Conservation (phyloP, 2,329 filamentous ascomycete genomes). For the Xylariales sp. region DNA sequence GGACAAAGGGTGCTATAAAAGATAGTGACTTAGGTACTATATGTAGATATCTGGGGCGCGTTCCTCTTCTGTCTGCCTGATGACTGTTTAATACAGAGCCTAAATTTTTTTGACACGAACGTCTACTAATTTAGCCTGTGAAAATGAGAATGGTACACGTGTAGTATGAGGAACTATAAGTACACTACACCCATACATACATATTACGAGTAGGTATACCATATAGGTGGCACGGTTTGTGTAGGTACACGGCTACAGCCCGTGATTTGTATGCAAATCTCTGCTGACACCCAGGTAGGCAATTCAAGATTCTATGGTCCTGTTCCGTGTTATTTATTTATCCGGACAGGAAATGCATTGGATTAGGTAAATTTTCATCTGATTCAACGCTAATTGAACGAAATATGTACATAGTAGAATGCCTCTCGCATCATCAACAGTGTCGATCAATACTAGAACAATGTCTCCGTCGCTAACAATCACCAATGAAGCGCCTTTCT, state of each 20-base stretch:
- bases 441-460: slow-evolving; percentile 24
- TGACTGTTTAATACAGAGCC: background rate
- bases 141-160: background rate
- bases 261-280: background rate
- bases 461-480: slow-evolving; percentile 3
- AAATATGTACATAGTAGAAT: slow-evolving; percentile 3
- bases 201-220: too few species aligned
- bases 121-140: slow-evolving; percentile 10
- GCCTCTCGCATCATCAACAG: background rate
- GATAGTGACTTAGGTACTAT: too few species aligned
- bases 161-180: background rate
- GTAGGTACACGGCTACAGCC: too few species aligned
- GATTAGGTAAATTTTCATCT: slow-evolving; percentile 12
- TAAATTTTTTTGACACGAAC: background rate
- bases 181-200: too few species aligned
- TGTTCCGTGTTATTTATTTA: slow-evolving; percentile 4
- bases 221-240: too few species aligned
- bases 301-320: background rate
- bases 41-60: too few species aligned
- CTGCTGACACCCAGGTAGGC: background rate
- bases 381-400: slow-evolving; percentile 7
- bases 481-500: slow-evolving; percentile 16
- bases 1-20: too few species aligned
- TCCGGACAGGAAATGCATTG: slow-evolving; percentile 5
- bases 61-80: background rate